Evolutionary conservation across 768 basidiomycete species (phyloP).

Genomic region (Collybiopsis luxurians): DNA sequence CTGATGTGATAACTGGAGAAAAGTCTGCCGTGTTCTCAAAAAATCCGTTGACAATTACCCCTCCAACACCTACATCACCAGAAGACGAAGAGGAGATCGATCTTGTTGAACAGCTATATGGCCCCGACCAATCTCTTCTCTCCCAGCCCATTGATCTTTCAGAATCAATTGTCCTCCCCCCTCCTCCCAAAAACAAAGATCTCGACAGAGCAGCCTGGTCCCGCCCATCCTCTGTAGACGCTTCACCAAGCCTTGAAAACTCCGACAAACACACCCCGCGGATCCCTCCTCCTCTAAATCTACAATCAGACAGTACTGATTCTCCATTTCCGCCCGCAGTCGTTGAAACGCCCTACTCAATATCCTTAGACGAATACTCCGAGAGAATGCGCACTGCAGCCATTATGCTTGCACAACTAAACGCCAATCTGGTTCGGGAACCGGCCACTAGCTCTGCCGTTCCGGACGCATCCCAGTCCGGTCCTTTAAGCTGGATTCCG

Average conservation of each 20-base stretch:
- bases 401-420: conserved; percentile 96
- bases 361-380: conserved; percentile 96
- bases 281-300: conserved; percentile 9
- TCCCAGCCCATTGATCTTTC: conserved; percentile 74
- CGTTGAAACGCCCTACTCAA: conserved; percentile 10
- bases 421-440: conserved; percentile 71
- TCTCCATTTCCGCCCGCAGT: not conserved
- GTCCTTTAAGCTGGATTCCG: conserved; percentile 49
- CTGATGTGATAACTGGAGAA: conserved; percentile 29
- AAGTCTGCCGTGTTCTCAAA: conserved; percentile 20
- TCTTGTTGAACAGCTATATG: conserved; percentile 94
- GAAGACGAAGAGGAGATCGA: conserved; percentile 88
- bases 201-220: conserved; percentile 88
- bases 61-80: conserved; percentile 18
- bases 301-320: conserved; percentile 6
- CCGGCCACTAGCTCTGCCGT: conserved; percentile 15
- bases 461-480: conserved; percentile 15
- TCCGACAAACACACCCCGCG: conserved; percentile 15
- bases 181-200: conserved; percentile 83
- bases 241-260: conserved; percentile 23
- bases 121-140: conserved; percentile 68
- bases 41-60: conserved; percentile 17
- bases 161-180: conserved; percentile 81
- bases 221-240: conserved; percentile 46
- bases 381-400: conserved; percentile 98